Conservation (phyloP, 2,329 filamentous ascomycete genomes). For the Fusarium camptoceras region DNA sequence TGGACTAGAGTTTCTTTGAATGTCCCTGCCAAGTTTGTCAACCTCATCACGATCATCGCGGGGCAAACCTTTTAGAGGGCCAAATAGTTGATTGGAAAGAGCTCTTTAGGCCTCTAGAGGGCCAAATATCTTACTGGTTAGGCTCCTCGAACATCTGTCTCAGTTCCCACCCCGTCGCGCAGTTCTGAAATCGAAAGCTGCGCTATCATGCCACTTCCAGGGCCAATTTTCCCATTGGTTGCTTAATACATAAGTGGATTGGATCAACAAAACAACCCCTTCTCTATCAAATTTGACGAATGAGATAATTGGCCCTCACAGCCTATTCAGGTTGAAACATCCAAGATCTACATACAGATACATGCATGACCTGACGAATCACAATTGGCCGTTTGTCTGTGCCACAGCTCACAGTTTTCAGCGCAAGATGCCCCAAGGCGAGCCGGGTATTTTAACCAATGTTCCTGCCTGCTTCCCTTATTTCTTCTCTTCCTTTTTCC, state of each 20-base stretch:
- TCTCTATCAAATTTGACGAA: not conserved
- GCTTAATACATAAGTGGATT: too few relatives aligned
- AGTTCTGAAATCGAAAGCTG: too few relatives aligned
- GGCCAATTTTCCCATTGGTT: not conserved
- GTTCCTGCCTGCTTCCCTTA: accelerated
- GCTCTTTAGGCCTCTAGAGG: accelerated
- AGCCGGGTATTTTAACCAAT: not conserved
- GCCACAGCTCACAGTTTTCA: not conserved
- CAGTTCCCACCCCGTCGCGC: too few relatives aligned
- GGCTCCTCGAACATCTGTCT: not conserved
- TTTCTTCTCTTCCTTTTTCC: accelerated
- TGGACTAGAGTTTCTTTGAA: not conserved
- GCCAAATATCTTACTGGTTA: not conserved
- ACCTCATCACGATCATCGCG: too few relatives aligned
- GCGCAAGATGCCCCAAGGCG: accelerated
- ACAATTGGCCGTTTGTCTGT: not conserved
- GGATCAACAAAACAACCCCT: accelerated
- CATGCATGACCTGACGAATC: not conserved
- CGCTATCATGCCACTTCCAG: not conserved
- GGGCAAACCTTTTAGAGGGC: too few relatives aligned
- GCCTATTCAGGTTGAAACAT: not conserved
- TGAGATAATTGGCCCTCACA: not conserved
- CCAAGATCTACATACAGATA: too few relatives aligned
- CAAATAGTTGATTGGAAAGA: too few relatives aligned
- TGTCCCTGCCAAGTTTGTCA: too few relatives aligned